A percentile compares a stretch with the other conserved stretches of the same genome.
Evolutionary conservation across 169 alveolate genomes (phyloP).

Genomic region (Babesia bigemina): DNA sequence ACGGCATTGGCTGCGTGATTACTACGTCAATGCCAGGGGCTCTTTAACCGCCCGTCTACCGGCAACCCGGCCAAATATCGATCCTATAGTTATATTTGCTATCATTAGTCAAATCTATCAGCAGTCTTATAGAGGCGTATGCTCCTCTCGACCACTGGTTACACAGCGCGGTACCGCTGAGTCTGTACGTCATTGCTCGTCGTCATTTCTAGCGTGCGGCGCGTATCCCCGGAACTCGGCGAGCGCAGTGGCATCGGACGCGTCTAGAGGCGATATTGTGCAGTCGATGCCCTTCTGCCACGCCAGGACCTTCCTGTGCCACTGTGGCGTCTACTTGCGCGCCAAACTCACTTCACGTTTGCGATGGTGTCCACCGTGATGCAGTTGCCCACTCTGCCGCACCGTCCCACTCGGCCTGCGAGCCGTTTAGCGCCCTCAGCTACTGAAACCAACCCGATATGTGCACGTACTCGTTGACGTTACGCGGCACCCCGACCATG

Average conservation of each 20-base stretch:
- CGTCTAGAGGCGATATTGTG: conserved; percentile 28
- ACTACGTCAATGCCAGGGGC: too few relatives aligned
- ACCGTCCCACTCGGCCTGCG: conserved; percentile 66
- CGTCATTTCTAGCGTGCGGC: background rate
- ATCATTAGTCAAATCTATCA: too few relatives aligned
- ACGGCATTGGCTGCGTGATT: too few relatives aligned
- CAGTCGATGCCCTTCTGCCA: conserved; percentile 60
- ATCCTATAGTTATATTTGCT: too few relatives aligned
- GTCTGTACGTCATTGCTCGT: background rate
- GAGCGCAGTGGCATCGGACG: conserved; percentile 9
- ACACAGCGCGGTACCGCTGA: too few relatives aligned
- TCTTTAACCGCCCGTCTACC: too few relatives aligned
- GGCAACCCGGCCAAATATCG: too few relatives aligned
- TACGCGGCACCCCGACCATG: conserved; percentile 66
- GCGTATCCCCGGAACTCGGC: conserved; percentile 6
- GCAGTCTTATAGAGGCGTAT: too few relatives aligned
- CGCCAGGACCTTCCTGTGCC: conserved; percentile 29
- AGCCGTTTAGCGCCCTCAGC: background rate
- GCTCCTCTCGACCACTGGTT: too few relatives aligned
- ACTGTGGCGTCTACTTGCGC: too few relatives aligned
- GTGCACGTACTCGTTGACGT: conserved; percentile 63
- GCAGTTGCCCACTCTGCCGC: conserved; percentile 54
- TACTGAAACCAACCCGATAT: conserved; percentile 35
- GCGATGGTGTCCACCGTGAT: conserved; percentile 33
- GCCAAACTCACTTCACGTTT: conserved; percentile 39